Conservation (phyloP, 768 basidiomycete genomes). For the Lactifluus rugatus region DNA sequence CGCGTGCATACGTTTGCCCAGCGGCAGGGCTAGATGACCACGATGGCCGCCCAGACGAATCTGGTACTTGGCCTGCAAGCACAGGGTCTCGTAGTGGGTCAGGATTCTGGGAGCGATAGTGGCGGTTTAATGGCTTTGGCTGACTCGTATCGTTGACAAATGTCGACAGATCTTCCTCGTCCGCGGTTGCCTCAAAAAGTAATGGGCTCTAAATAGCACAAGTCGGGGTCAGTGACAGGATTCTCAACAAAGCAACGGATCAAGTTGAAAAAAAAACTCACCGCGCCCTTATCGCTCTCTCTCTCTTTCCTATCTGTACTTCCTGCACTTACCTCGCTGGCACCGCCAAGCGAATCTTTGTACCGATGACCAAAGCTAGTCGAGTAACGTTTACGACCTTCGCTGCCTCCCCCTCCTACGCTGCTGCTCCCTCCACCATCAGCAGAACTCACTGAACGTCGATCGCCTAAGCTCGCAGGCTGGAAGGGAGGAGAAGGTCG, state of each 20-base stretch:
- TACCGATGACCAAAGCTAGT: constrained; percentile 74
- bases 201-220: constrained; percentile 31
- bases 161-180: constrained; percentile 69
- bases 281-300: constrained; percentile 20
- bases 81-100: constrained; percentile 16
- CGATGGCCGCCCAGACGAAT: neutral
- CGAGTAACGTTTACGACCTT: constrained; percentile 53
- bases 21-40: constrained; percentile 7
- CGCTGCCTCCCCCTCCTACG: constrained; percentile 20
- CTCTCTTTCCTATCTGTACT: constrained; percentile 26
- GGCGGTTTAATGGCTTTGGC: constrained; percentile 44
- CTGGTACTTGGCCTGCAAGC: neutral
- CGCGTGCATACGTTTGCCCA: constrained; percentile 1
- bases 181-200: constrained; percentile 40
- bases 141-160: constrained; percentile 73
- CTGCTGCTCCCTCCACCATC: constrained; percentile 19
- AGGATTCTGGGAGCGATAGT: constrained; percentile 19
- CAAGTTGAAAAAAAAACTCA: neutral
- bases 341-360: constrained; percentile 31
- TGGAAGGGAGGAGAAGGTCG: constrained; percentile 33
- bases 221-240: neutral
- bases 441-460: constrained; percentile 29
- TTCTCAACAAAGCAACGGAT: constrained; percentile 7
- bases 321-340: constrained; percentile 31
- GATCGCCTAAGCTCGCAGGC: constrained; percentile 35